Evolutionary conservation across 2,329 filamentous ascomycete genomes (phyloP), one percentile per base, ranked within the genome.

Genomic region (Chaetomium strumarium): DNA sequence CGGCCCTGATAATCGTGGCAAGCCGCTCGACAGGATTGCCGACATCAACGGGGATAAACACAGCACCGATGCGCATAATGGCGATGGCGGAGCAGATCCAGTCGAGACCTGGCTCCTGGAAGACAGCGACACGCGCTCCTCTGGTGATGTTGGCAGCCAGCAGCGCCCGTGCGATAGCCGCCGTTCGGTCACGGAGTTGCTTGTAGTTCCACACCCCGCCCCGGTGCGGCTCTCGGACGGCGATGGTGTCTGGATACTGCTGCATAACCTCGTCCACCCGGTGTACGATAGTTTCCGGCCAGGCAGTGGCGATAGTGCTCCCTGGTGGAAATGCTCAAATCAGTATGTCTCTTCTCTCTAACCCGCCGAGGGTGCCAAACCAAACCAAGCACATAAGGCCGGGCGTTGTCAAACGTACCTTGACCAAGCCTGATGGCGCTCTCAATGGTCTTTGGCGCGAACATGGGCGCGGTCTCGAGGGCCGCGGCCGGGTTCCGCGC

Each of bases 21-120:
- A 70, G 62, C 5, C 70, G 63, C 3, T 55, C 7, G 1, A 55
- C 7, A 0, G 63, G 51, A 13, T 51, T 61, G 2, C 57, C 40
- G 0, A 62, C 34, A 46, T 75, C 72, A 0, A 75, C 51, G 1
- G 66, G 66, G 1, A 69, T 47, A 43, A 66, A 66, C 2, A 61
- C 44, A 5, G 51, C 63, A 1, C 69, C 70, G 14, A 68, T 20
- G 2, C 59, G 53, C 56, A 64, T 53, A 40, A 71, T 69, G 6
- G 66, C 72, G 0, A 71, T 58, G 47, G 71, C 51, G 1, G 63
- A 64, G 24, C 43, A 58, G 13, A 69, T 49, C 61, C 58, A 67
- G 49, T 69, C 61, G 0, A 54, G 36, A 0, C 56, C 59, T 0
- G 71, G 61, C 3, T 67, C 54, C 3, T 48, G 48, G 46, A 47